Base-by-base conservation (phyloP, 2,329 filamentous ascomycete species). In the Blastomyces gilchristii region DNA sequence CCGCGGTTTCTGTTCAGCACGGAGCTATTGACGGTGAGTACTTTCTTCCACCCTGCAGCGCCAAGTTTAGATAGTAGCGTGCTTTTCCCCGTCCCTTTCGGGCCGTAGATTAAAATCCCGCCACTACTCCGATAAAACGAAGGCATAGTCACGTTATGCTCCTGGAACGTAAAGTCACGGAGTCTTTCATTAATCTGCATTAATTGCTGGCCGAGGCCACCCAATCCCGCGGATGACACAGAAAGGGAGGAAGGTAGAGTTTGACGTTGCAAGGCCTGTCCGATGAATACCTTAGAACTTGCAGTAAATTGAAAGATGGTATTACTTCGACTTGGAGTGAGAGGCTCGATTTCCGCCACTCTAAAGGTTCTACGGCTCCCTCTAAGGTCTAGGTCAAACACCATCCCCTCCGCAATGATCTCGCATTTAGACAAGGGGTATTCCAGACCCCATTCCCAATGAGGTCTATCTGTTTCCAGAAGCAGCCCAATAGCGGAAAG, bases 31-130 rank as follows among this genome's bases (percentile, higher is more conserved):
- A 76, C 69, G 60, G 67, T 82, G 67, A 88, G 82, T 0, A 91
- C 84, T 50, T 83, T 84, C 28, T 84, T 85, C 89, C 91, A 96
- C 63, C 81, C 82, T 0, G 85, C 84, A 7, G 79, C 81, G 9
- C 86, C 83, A 25, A 97, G 80, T 41, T 84, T 83, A 18, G 87
- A 74, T 0, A 97, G 78, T 0, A 97, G 79, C 66, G 88, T 81
- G 0, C 85, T 88, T 77, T 97, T 97, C 31, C 93, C 93, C 0
- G 90, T 95, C 12, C 93, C 92, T 65, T 85, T 84, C 22, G 89
- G 87, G 16, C 93, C 93, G 72, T 95, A 87, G 4, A 97, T 79
- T 31, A 94, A 81, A 45, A 94, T 82, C 0, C 85, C 85, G 61
- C 83, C 82, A 77, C 68, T 75, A 69, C 71, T 73, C 69, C 69